These are phyloP conservation scores for Lodderomyces margitis DNA, from an alignment of 1,139 yeast genomes.

Conservation along the genomic window DNA sequence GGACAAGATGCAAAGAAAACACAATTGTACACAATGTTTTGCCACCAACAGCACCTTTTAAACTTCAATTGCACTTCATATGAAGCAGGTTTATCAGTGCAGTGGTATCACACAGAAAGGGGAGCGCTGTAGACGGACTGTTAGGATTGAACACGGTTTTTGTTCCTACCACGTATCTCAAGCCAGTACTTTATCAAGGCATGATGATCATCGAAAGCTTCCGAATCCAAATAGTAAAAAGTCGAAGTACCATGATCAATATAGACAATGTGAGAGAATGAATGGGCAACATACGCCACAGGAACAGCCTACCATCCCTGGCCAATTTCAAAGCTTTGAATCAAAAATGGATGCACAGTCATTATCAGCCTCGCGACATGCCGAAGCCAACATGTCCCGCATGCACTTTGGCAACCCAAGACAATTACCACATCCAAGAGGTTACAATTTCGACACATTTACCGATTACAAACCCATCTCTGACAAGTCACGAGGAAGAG, in stretches of 20 bases:
- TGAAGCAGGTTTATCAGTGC: conserved; percentile 21
- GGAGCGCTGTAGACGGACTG: conserved; percentile 24
- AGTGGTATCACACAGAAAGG: conserved; percentile 32
- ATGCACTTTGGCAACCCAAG: background rate
- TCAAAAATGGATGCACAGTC: background rate
- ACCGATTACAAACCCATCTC: conserved; percentile 1
- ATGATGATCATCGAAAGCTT: background rate
- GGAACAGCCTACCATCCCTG: background rate
- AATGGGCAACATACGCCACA: background rate
- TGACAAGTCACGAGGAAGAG: conserved; percentile 18
- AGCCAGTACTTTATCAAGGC: background rate
- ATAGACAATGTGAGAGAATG: background rate
- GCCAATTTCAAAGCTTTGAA: background rate
- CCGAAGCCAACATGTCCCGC: no score
- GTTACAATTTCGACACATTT: background rate
- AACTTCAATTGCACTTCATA: background rate
- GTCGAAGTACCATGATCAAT: background rate
- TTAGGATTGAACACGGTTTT: conserved; percentile 20
- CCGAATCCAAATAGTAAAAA: background rate
- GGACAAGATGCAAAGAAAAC: background rate
- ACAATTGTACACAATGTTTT: background rate
- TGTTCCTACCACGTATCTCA: conserved; percentile 28
- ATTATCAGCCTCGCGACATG: no score
- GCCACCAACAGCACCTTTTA: background rate
- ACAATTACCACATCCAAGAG: background rate